Conservation (phyloP, 2,329 filamentous ascomycete species). For the Macrophomina tecta region DNA sequence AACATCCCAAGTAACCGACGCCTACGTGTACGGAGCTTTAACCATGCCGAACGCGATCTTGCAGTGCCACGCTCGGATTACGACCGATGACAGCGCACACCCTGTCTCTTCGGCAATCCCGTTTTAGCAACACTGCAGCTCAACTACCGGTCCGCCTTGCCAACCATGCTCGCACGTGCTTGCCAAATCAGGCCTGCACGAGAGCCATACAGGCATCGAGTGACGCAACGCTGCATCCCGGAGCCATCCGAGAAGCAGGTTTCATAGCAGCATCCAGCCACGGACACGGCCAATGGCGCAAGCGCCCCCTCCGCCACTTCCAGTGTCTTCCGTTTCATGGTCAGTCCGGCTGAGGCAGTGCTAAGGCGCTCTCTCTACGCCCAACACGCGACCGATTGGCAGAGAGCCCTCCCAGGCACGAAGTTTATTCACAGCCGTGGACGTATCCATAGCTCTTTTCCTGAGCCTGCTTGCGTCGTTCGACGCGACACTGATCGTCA, state of each 20-base stretch:
- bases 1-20: neutral
- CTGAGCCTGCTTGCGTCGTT: neutral
- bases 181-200: conserved; percentile 12
- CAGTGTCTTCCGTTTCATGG: conserved; percentile 8
- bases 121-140: conserved; percentile 1
- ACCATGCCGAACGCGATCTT: neutral
- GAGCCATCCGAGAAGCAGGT: conserved; percentile 22
- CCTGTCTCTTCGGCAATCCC: conserved; percentile 3
- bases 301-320: neutral
- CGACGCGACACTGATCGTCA: conserved; percentile 17
- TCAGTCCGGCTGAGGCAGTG: neutral
- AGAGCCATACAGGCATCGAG: conserved; percentile 17
- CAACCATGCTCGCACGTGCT: conserved; percentile 13
- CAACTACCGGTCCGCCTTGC: conserved; percentile 4
- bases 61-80: conserved; percentile 12
- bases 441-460: neutral
- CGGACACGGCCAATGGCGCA: neutral
- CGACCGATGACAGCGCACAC: conserved; percentile 14
- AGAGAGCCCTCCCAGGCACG: neutral
- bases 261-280: conserved; percentile 1
- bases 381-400: conserved; percentile 4
- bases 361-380: neutral
- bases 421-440: neutral
- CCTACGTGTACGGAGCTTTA: neutral
- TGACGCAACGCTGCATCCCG: conserved; percentile 25